Evolutionary conservation across 2,329 filamentous ascomycete genomes (phyloP).

Genomic region (Trichocomaceae sp.): DNA sequence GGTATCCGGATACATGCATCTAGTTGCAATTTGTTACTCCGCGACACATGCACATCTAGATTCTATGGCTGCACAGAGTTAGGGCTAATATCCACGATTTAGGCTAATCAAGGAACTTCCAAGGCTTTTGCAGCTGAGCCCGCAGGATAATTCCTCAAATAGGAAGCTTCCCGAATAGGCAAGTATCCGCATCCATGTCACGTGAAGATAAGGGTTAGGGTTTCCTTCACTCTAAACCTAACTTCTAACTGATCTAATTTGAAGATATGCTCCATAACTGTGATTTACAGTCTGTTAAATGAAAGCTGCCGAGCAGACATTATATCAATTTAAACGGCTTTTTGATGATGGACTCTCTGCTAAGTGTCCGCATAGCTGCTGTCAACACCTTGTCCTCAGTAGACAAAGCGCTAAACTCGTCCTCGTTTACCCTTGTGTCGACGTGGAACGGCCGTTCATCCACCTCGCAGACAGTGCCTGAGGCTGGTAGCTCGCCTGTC

Average conservation of each 20-base stretch:
- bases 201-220: background rate
- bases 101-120: background rate
- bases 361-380: background rate
- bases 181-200: background rate
- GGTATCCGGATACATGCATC: background rate
- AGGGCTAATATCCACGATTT: background rate
- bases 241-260: too few relatives aligned
- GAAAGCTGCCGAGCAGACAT: background rate
- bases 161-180: background rate
- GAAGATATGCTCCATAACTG: too few relatives aligned
- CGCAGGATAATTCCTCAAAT: background rate
- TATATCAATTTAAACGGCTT: background rate
- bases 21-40: background rate
- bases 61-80: background rate
- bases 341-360: background rate
- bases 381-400: background rate
- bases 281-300: background rate
- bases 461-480: slow-evolving; percentile 30
- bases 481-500: slow-evolving; percentile 31
- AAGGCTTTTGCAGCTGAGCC: too few relatives aligned
- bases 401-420: background rate
- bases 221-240: background rate
- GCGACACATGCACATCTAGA: background rate
- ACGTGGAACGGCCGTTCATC: slow-evolving; percentile 18
- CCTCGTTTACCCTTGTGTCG: background rate